Conservation (phyloP, 371 early-diverging fungal genomes). For the Lichtheimia corymbifera region DNA sequence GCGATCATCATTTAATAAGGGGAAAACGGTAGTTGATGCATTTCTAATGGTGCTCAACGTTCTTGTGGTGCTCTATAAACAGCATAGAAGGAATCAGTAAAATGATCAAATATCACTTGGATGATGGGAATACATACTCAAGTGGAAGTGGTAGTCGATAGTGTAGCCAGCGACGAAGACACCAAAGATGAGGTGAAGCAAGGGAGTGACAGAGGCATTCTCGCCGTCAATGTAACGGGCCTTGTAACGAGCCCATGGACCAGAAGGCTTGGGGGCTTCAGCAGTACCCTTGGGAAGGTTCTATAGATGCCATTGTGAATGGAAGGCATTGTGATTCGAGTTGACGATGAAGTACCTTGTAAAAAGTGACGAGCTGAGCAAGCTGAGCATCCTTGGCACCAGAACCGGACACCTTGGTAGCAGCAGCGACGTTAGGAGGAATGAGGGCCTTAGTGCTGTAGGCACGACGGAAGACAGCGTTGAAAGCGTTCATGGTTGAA, state of each 20-base stretch:
- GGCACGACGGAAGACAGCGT: slow-evolving; percentile 55
- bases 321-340: not conserved
- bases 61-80: slow-evolving; percentile 69
- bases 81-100: slow-evolving; percentile 3
- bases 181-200: slow-evolving; percentile 56
- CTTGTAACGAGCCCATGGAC: slow-evolving; percentile 56
- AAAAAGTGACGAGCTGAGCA: slow-evolving; percentile 48
- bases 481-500: slow-evolving; percentile 34
- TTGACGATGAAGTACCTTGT: slow-evolving; percentile 35
- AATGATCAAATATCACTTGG: not conserved
- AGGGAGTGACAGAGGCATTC: slow-evolving; percentile 59
- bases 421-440: slow-evolving; percentile 58
- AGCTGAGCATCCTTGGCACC: slow-evolving; percentile 45
- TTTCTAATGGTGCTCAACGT: slow-evolving; percentile 64
- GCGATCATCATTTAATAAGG: no score
- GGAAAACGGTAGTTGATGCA: not conserved
- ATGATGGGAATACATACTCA: slow-evolving; percentile 50
- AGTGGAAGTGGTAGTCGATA: slow-evolving; percentile 72
- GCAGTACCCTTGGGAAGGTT: slow-evolving; percentile 54
- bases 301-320: slow-evolving; percentile 13
- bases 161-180: slow-evolving; percentile 59
- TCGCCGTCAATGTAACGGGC: slow-evolving; percentile 70
- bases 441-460: slow-evolving; percentile 56
- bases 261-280: slow-evolving; percentile 45
- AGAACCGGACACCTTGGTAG: slow-evolving; percentile 45